Conservation (phyloP, 2,329 filamentous ascomycete species). For the Sarocladium strictum region DNA sequence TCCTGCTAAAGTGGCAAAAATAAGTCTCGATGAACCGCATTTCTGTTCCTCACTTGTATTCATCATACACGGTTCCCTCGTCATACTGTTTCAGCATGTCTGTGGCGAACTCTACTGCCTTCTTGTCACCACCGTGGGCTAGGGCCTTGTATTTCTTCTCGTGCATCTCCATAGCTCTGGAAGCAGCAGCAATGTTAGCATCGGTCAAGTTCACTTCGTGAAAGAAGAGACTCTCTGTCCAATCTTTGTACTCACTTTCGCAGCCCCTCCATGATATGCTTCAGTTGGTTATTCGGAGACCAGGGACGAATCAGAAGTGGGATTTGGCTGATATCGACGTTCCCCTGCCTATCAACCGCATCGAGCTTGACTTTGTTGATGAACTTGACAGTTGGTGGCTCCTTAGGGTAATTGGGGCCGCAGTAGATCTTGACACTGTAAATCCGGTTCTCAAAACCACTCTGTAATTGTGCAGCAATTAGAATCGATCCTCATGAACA, state of each 20-base stretch:
- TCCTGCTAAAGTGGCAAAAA: too few species aligned
- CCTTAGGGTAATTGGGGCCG: conserved; percentile 80
- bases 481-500: too few species aligned
- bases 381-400: conserved; percentile 85
- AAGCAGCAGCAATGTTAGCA: not conserved
- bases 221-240: too few species aligned
- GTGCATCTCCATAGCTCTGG: conserved; percentile 1
- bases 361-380: conserved; percentile 95
- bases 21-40: not conserved
- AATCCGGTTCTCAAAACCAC: conserved; percentile 96
- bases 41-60: not conserved
- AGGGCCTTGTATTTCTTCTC: conserved; percentile 5
- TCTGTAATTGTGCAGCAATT: conserved; percentile 42
- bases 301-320: conserved; percentile 61
- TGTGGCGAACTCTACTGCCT: not conserved
- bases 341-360: conserved; percentile 78
- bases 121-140: not conserved
- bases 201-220: too few species aligned
- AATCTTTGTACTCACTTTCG: conserved; percentile 1
- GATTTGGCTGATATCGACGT: conserved; percentile 79
- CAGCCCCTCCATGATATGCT: conserved; percentile 77
- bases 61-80: not conserved
- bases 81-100: not conserved
- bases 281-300: conserved; percentile 67
- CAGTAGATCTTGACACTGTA: conserved; percentile 98